These are phyloP conservation scores for Rosa persica DNA, from an alignment of 306 rosid genomes.

Conservation along the genomic window DNA sequence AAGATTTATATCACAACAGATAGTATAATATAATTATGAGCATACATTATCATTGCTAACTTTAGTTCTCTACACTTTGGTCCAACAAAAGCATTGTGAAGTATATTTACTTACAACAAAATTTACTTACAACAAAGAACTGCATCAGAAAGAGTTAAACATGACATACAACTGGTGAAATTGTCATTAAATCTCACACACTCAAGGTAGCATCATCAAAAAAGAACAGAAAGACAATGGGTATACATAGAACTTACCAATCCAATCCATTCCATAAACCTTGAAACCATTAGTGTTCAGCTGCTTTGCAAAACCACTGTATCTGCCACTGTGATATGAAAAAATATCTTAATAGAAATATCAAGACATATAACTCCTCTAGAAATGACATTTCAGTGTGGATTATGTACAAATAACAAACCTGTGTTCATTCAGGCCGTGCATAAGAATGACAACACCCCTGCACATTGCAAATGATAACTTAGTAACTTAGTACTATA, in stretches of 20 bases:
- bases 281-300: constrained; percentile 79
- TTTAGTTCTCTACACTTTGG: not conserved
- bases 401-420: constrained; percentile 27
- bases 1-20: not conserved
- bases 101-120: not conserved
- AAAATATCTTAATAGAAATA: constrained; percentile 25
- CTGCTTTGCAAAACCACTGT: constrained; percentile 71
- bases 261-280: constrained; percentile 97
- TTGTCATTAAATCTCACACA: not conserved
- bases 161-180: not conserved
- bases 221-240: not conserved
- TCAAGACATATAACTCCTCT: not conserved
- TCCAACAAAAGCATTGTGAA: not conserved
- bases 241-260: constrained; percentile 55
- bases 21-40: not conserved
- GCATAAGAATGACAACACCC: constrained; percentile 82
- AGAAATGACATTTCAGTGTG: constrained; percentile 6
- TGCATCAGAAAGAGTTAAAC: not conserved
- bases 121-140: not conserved
- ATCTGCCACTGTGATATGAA: constrained; percentile 67
- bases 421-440: constrained; percentile 98
- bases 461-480: constrained; percentile 46
- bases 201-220: not conserved
- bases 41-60: not conserved
- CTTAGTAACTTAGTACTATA: constrained; percentile 7